A percentile compares a stretch with the other conserved stretches of the same genome.
Conservation (phyloP, 2,329 filamentous ascomycete genomes). For the Phaeosphaeria sp. region DNA sequence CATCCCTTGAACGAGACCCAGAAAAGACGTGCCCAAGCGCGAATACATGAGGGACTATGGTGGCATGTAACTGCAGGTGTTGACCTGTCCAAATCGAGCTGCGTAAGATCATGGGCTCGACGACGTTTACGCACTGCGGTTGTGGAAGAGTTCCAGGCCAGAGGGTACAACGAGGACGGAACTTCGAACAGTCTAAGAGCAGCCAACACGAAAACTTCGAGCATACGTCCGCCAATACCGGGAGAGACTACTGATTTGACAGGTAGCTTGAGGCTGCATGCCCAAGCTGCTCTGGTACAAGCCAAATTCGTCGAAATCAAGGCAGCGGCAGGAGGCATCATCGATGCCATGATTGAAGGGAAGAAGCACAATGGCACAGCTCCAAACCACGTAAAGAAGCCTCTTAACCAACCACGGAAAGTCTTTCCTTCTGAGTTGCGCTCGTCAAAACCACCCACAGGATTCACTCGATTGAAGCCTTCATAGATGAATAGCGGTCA, state of each 20-base stretch:
- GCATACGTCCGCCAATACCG: constrained; percentile 5
- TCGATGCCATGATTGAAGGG: constrained; percentile 15
- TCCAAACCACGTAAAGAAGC: neutral
- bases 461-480: neutral
- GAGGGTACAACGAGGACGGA: constrained; percentile 38
- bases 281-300: constrained; percentile 24
- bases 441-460: neutral
- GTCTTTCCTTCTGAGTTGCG: neutral
- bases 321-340: constrained; percentile 22
- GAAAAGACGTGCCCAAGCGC: constrained; percentile 20
- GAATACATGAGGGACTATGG: constrained; percentile 39
- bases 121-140: constrained; percentile 41
- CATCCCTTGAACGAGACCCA: constrained; percentile 36
- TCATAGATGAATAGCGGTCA: neutral
- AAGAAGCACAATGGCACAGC: neutral
- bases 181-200: constrained; percentile 17
- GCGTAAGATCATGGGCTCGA: constrained; percentile 40
- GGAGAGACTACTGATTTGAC: constrained; percentile 18
- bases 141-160: constrained; percentile 31
- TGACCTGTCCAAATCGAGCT: constrained; percentile 37
- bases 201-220: constrained; percentile 1
- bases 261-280: constrained; percentile 37
- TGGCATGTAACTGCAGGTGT: constrained; percentile 35
- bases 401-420: neutral
- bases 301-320: constrained; percentile 37